Evolutionary conservation across 768 basidiomycete species (phyloP).

Genomic region (Lactifluus volemus): DNA sequence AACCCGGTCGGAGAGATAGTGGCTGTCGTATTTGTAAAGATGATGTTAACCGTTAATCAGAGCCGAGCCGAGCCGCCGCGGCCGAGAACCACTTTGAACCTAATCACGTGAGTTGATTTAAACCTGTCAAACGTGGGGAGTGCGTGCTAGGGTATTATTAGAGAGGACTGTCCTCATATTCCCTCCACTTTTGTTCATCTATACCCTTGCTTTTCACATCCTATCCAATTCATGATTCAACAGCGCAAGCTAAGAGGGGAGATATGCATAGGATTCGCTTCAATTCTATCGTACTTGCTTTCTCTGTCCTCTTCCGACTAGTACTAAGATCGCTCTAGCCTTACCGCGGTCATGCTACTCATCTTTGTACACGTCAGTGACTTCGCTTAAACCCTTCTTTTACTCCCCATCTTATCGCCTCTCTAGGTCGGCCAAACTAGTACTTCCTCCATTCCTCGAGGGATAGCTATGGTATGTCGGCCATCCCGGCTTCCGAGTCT

Average conservation of each 20-base stretch:
- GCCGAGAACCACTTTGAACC: too few species aligned
- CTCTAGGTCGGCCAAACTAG: conserved; percentile 77
- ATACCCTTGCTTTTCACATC: neutral
- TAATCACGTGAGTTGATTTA: too few species aligned
- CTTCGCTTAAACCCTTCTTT: conserved; percentile 4
- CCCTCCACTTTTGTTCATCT: conserved; percentile 4
- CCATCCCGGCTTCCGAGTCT: neutral
- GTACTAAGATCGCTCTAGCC: conserved; percentile 29
- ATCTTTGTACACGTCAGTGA: conserved; percentile 73
- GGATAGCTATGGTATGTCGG: conserved; percentile 58
- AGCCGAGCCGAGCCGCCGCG: neutral
- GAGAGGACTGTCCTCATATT: neutral
- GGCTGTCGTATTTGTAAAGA: neutral
- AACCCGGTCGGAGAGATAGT: neutral
- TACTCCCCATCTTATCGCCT: conserved; percentile 23
- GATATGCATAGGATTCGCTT: conserved; percentile 63
- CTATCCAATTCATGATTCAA: conserved; percentile 2
- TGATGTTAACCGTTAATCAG: neutral
- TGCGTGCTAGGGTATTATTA: conserved; percentile 15
- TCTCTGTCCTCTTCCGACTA: conserved; percentile 11
- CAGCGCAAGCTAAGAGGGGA: conserved; percentile 53
- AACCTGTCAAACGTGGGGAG: conserved; percentile 36
- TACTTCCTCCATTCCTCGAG: conserved; percentile 60
- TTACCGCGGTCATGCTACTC: conserved; percentile 48
- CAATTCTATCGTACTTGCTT: conserved; percentile 58